Base-by-base conservation (phyloP, 257 asterid species). In the Ophiorrhiza pumila region DNA sequence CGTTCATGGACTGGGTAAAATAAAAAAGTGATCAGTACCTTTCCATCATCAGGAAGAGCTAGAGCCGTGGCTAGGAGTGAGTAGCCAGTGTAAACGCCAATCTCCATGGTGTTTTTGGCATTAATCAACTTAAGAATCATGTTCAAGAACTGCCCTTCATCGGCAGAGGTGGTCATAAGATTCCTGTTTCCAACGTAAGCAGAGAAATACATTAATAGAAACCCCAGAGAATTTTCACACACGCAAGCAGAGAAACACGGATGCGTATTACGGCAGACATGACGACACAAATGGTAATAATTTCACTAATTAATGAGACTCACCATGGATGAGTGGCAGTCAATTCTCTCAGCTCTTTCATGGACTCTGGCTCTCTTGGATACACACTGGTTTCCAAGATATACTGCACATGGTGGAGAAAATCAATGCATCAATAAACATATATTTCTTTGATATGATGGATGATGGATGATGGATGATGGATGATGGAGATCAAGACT, bases 271-370 rank as follows among this genome's bases (percentile, higher is more conserved):
- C 18, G 4, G 52, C 52, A 46, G 52, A 2, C 3, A n/a, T n/a
- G n/a, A n/a, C n/a, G n/a, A n/a, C n/a, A n/a, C n/a, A n/a, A n/a
- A n/a, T n/a, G n/a, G n/a, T n/a, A n/a, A n/a, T n/a, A n/a, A n/a
- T n/a, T n/a, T n/a, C n/a, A n/a, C n/a, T n/a, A n/a, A n/a, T n/a
- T n/a, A n/a, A n/a, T n/a, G n/a, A 32, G 72, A 79, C 82, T 55
- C 64, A 88, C 96, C 95, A 87, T 79, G 98, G 98, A 80, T 93
- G 98, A 70, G 87, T 90, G 58, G 98, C 96, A 34, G 98, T 93
- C 9, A 93, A 63, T 79, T 90, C 97, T 55, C 97, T 80, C 29
- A 93, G 95, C 83, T 93, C 95, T 72, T 93, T 93, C 98, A 90
- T 88, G 74, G 90, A n/a, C 77, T 83, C 96, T 10, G 93, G 97